Base-by-base conservation (phyloP, 2,329 filamentous ascomycete species). In the Lizonia empirigonia region DNA sequence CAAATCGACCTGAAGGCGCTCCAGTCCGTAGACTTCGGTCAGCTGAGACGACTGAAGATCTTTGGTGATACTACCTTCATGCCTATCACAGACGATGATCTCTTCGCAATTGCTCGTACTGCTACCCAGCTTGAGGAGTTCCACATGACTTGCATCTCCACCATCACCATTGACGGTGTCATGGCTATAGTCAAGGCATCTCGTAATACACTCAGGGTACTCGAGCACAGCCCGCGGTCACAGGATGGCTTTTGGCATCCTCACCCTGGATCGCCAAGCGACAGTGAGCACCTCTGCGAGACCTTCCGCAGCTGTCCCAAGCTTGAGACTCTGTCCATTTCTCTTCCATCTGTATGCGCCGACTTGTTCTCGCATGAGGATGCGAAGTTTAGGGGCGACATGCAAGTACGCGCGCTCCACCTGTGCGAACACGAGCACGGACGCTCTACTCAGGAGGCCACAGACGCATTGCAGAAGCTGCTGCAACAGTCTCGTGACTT, bases 51-150 rank as follows among this genome's bases (percentile, higher is more conserved):
- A 16, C 67, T 83, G 44, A 82, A 82, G 66, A 74, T 83, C 50
- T 81, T 82, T 56, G 80, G 80, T 49, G 78, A 81, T 65, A 81
- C 80, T 6, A 76, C 75, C 33, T 76, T 80, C 65, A 79, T 78
- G 70, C 80, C 80, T 3, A 70, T 83, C 55, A 76, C 68, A 27
- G 80, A 83, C 51, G 64, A 68, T 3, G 80, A 83, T 56, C 69
- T 83, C 22, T 69, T 72, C 29, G 72, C 74, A 41, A 80, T 83
- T 48, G 77, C 80, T 19, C 74, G 74, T 36, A 82, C 79, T 1
- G 80, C 80, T 7, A 79, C 74, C 1, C 74, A 74, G 37, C 76
- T 83, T 18, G 75, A 80, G 55, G 78, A 80, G 52, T 77, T 83
- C 37, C 79, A 82, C 63, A 68, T 82, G 57, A 81, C 80, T 7